Conservation (phyloP, 2,329 filamentous ascomycete genomes). For the Fusarium virguliforme region DNA sequence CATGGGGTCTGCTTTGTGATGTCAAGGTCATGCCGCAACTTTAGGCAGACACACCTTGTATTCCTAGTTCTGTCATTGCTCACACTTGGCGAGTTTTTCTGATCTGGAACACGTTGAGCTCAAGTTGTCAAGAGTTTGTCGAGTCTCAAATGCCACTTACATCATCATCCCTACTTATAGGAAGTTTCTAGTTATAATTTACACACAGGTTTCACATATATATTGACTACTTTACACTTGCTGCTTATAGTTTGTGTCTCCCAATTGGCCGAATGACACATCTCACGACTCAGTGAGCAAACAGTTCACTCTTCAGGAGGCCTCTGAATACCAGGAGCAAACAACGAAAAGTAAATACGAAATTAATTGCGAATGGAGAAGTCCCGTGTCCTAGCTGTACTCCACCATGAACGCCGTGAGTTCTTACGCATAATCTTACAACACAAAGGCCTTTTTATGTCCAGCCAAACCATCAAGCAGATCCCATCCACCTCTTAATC, state of each 20-base stretch:
- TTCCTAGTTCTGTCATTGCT: neutral
- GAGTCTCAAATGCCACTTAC: neutral
- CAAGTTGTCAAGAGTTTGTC: no score
- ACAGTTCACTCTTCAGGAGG: neutral
- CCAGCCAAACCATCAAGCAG: neutral
- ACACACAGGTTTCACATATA: no score
- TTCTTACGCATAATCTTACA: neutral
- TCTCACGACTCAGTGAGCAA: neutral
- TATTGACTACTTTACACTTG: neutral
- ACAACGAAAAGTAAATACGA: no score
- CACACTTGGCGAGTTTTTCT: neutral
- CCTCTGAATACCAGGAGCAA: neutral
- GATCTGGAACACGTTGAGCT: neutral
- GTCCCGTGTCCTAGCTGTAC: no score
- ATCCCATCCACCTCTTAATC: conserved; percentile 39
- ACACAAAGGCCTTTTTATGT: neutral
- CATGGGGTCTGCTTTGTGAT: neutral
- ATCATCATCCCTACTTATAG: neutral
- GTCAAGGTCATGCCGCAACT: neutral
- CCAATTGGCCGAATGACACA: neutral
- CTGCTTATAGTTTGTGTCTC: neutral
- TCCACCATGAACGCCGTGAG: neutral
- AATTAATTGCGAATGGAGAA: no score
- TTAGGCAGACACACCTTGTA: neutral
- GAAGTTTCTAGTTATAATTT: no score